Conservation (phyloP, 495 filamentous ascomycete genomes). For the Hypoxylon fragiforme region DNA sequence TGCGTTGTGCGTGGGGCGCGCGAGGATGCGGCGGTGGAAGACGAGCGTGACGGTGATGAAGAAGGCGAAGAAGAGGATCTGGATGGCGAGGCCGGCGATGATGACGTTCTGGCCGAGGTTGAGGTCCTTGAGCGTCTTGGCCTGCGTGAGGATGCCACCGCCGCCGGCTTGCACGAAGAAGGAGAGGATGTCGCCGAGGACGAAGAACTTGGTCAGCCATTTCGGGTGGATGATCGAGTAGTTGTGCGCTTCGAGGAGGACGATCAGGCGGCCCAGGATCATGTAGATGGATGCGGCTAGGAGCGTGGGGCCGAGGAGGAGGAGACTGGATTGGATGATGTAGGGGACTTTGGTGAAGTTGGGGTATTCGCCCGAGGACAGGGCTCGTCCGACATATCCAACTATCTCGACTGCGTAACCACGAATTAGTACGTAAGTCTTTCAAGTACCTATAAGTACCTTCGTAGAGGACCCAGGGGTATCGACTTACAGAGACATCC, state of each 20-base stretch:
- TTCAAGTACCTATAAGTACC: not conserved
- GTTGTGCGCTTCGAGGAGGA: slow-evolving; percentile 38
- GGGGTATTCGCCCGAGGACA: slow-evolving; percentile 40
- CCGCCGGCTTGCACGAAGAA: slow-evolving; percentile 39
- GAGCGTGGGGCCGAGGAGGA: slow-evolving; percentile 55
- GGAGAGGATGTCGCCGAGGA: slow-evolving; percentile 39
- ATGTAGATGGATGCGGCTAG: slow-evolving; percentile 61
- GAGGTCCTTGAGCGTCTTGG: slow-evolving; percentile 17
- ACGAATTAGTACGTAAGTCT: not conserved
- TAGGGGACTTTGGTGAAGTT: slow-evolving; percentile 46
- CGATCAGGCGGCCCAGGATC: slow-evolving; percentile 53
- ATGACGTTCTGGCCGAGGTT: slow-evolving; percentile 49
- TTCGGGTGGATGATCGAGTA: slow-evolving; percentile 39
- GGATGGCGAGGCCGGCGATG: slow-evolving; percentile 47
- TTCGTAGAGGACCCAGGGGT: not conserved
- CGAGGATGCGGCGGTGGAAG: slow-evolving; percentile 37
- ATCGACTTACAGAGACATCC: slow-evolving; percentile 57
- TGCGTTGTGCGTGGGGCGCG: slow-evolving; percentile 12
- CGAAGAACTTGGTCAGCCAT: slow-evolving; percentile 52
- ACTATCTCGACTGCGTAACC: slow-evolving; percentile 54
- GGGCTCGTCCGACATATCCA: slow-evolving; percentile 60
- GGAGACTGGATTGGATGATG: slow-evolving; percentile 50
- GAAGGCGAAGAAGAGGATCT: slow-evolving; percentile 56
- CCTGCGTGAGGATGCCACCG: slow-evolving; percentile 36
- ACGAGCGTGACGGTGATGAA: slow-evolving; percentile 51